Conservation (phyloP, 768 basidiomycete genomes). For the Nevesoporus exiguus region DNA sequence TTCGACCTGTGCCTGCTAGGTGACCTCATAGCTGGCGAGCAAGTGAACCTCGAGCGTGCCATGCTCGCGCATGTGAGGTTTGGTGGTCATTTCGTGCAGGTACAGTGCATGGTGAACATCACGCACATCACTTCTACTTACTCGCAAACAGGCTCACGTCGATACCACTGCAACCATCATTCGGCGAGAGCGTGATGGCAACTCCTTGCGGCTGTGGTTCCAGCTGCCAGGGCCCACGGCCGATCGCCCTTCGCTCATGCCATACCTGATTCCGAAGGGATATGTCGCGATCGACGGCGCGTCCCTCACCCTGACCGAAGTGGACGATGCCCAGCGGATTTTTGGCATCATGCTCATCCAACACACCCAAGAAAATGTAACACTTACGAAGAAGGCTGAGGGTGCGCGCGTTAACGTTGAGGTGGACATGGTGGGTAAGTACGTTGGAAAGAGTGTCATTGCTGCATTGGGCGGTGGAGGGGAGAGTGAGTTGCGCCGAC, state of each 20-base stretch:
- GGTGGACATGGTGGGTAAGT: constrained; percentile 93
- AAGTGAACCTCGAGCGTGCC: constrained; percentile 91
- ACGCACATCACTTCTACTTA: neutral
- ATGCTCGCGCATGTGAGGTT: constrained; percentile 90
- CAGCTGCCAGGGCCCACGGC: constrained; percentile 60
- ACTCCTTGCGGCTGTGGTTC: constrained; percentile 84
- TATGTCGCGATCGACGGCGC: constrained; percentile 94
- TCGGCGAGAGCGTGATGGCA: constrained; percentile 67
- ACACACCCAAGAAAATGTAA: constrained; percentile 88
- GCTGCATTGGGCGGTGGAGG: constrained; percentile 60
- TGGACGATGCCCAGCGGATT: constrained; percentile 55
- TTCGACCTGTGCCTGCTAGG: constrained; percentile 43
- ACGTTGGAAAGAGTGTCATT: constrained; percentile 78
- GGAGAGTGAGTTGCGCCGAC: constrained; percentile 41
- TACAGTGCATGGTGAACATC: constrained; percentile 32
- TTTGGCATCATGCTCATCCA: constrained; percentile 95
- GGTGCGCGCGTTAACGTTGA: constrained; percentile 92
- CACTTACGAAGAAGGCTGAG: constrained; percentile 66
- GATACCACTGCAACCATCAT: constrained; percentile 83
- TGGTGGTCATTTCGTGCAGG: constrained; percentile 98
- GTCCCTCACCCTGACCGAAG: constrained; percentile 84
- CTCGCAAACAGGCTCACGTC: constrained; percentile 73
- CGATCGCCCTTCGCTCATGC: constrained; percentile 60
- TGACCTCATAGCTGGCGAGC: constrained; percentile 70
- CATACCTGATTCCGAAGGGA: constrained; percentile 89